Percentiles rank a stretch among this genome's conserved stretches.
phyloP scores from a whole-genome alignment of 1,284 basidiomycete genomes.

The Austropuccinia psidii region DNA sequence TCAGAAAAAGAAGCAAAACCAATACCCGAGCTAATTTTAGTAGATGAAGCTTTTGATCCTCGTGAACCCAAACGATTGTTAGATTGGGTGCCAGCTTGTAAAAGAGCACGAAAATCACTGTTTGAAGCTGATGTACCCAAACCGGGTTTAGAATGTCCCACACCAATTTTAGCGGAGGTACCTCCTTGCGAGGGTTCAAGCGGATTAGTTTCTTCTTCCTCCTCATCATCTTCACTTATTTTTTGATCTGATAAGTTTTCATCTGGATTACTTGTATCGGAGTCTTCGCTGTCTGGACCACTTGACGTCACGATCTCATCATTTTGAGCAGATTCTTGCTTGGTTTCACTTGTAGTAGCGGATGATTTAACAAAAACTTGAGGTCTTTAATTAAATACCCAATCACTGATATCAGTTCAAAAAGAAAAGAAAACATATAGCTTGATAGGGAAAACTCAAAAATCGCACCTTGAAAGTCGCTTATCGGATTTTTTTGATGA shows the following conservation, averaged over 20 bases:
- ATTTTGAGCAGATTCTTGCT: neutral
- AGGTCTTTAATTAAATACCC: slow-evolving; percentile 5
- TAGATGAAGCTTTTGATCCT: neutral
- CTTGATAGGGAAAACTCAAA: neutral
- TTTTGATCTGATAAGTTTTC: slow-evolving; percentile 4
- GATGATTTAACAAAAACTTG: slow-evolving; percentile 26
- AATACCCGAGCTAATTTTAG: slow-evolving; percentile 19
- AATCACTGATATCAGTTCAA: neutral
- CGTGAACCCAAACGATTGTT: neutral
- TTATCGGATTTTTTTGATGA: slow-evolving; percentile 37
- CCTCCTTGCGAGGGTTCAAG: neutral
- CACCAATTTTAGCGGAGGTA: neutral
- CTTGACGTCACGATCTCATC: neutral
- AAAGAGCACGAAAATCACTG: slow-evolving; percentile 26
- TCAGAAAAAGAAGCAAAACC: slow-evolving; percentile 10
- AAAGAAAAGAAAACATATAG: neutral
- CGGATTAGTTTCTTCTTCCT: neutral
- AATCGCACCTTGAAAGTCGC: slow-evolving; percentile 20
- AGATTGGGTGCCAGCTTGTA: neutral
- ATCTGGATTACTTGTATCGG: neutral
- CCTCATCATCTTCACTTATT: no score
- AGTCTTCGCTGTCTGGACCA: neutral
- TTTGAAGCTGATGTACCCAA: slow-evolving; percentile 21
- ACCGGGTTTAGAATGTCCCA: neutral
- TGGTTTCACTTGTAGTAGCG: neutral